These are phyloP conservation scores for Xerocomus spinulosus DNA, from an alignment of 768 basidiomycete species.

Conservation along the genomic window DNA sequence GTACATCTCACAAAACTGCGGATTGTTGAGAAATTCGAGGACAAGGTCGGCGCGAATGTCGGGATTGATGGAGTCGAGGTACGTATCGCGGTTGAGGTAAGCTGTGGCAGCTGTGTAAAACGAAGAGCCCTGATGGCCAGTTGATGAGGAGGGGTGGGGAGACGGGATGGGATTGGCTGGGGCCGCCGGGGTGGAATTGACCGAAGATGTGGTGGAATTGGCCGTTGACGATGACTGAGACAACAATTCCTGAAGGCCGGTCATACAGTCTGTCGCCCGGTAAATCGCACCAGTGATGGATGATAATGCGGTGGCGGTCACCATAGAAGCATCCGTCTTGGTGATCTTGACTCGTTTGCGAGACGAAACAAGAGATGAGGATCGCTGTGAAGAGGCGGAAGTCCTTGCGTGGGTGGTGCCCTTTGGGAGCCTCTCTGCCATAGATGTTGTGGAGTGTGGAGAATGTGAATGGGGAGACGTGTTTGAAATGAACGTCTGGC, in stretches of 20 bases:
- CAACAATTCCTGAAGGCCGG: background rate
- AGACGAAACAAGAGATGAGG: background rate
- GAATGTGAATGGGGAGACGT: no score
- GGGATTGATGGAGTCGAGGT: background rate
- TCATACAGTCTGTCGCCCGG: background rate
- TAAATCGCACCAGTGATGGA: background rate
- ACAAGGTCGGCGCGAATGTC: background rate
- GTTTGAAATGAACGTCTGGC: no score
- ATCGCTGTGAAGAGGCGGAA: background rate
- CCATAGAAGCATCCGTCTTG: background rate
- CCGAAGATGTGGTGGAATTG: no score
- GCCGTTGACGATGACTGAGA: no score
- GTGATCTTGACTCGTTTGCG: background rate
- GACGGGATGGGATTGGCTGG: no score
- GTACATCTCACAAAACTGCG: background rate
- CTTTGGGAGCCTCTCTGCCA: background rate
- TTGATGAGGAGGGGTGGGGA: no score
- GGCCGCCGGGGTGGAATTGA: no score
- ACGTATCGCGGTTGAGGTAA: background rate
- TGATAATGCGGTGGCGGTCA: background rate
- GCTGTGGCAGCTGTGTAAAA: background rate
- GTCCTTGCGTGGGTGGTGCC: background rate
- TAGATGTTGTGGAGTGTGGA: no score
- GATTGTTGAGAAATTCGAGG: background rate
- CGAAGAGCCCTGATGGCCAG: background rate